Percentiles rank a stretch among this genome's conserved stretches.
These are phyloP conservation scores for Geotrichum restrictum DNA, from an alignment of 1,139 yeast species.

Conservation along the genomic window DNA sequence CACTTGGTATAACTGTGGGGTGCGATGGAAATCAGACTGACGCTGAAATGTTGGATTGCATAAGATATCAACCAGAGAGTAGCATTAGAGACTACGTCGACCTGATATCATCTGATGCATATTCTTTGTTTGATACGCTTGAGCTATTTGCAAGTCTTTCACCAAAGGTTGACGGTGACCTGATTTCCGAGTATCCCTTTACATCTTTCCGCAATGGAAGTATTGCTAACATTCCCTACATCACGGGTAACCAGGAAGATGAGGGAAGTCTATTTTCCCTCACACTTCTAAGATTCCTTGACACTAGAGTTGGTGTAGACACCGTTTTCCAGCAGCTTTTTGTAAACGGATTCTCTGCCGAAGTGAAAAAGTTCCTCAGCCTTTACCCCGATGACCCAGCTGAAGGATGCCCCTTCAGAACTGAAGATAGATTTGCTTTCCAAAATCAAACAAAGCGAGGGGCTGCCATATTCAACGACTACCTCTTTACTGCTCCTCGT, in stretches of 20 bases:
- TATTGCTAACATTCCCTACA: slow-evolving; percentile 26
- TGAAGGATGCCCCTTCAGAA: slow-evolving; percentile 27
- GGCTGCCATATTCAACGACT: slow-evolving; percentile 25
- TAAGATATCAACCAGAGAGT: slow-evolving; percentile 20
- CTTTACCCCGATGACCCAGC: slow-evolving; percentile 25
- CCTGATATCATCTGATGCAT: slow-evolving; percentile 9
- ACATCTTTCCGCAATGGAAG: slow-evolving; percentile 21
- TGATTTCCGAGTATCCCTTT: slow-evolving; percentile 19
- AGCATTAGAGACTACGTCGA: slow-evolving; percentile 21
- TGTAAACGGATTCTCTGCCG: slow-evolving; percentile 9
- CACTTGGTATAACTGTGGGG: slow-evolving; percentile 19
- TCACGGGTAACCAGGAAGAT: slow-evolving; percentile 28
- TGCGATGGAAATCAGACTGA: slow-evolving; percentile 16
- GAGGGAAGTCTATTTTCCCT: slow-evolving; percentile 29
- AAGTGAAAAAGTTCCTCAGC: slow-evolving; percentile 8
- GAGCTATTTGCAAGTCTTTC: slow-evolving; percentile 22
- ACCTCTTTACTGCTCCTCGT: slow-evolving; percentile 26
- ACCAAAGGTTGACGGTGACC: slow-evolving; percentile 26
- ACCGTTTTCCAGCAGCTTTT: background rate
- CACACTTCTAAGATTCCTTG: slow-evolving; percentile 19
- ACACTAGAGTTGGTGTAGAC: slow-evolving; percentile 4
- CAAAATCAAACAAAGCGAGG: slow-evolving; percentile 24
- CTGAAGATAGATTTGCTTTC: slow-evolving; percentile 21
- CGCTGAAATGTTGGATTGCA: slow-evolving; percentile 23
- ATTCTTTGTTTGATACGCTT: slow-evolving; percentile 18